Evolutionary conservation across 2,329 filamentous ascomycete genomes (phyloP), one percentile per base, ranked within the genome.

Genomic region (Phialemoniopsis sp.): DNA sequence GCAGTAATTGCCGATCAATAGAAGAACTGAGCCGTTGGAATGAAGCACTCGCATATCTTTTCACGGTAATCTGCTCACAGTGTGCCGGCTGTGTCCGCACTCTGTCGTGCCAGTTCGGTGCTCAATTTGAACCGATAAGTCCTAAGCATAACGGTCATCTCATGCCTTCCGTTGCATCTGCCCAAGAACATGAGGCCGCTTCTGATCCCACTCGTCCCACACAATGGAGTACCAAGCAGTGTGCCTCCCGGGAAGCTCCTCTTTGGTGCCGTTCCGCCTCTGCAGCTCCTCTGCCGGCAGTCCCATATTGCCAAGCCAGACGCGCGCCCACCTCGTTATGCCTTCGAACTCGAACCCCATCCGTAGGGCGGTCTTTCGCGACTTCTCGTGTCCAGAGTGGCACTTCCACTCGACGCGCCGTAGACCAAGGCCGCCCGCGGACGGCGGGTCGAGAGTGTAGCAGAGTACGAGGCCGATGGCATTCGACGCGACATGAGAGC

Each of bases 191-290:
- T 13, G 8, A 7, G 37, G 30, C 13, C 41, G 41, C 21, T 43
- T 43, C 9, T 6, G 29, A 4, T 45, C 43, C 43, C 43, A 45
- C 32, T 43, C 40, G 29, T 45, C 43, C 43, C 43, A 45, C 10
- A 43, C 43, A 13, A 45, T 33, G 3, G 43, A 38, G 17, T 29
- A 43, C 10, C 34, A 8, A 13, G 43, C 40, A n/a, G 35, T 38
- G 30, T 45, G 40, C 13, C 38, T 34, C 13, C 43, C 43, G 2
- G 18, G 37, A 8, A 19, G 13, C 30, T 45, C 43, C 10, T 19
- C 19, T 7, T 12, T 21, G 2, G 35, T 38, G 30, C 38, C 37
- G 18, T 38, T 38, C 14, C 37, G 15, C 37, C 13, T 18, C 16
- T 32, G 6, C 5, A 36, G 34, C 10, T 13, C 13, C 15, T 36